Base-by-base conservation (phyloP, 2,329 filamentous ascomycete species). In the Colletotrichum destructivum region DNA sequence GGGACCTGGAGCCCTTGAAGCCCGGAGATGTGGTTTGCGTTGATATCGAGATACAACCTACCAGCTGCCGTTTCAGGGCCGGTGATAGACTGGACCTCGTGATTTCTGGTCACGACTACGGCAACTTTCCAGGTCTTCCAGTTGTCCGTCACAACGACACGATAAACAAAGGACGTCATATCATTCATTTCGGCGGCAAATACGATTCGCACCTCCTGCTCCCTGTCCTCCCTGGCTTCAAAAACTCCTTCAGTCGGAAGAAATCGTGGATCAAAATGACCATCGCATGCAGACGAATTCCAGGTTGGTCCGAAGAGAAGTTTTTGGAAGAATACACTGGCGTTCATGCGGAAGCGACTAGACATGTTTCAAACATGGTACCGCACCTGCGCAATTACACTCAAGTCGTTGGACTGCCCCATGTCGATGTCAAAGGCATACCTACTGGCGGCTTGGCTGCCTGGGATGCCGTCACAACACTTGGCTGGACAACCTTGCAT, bases 391-490 rank as follows among this genome's bases (percentile, higher is more conserved):
- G 56, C 0, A 66, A 60, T 1, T 66, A 66, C 23, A 66, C 64
- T 8, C 64, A 66, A 35, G 12, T 52, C 2, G 38, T 66, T 18
- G 55, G 46, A 5, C 9, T 52, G 1, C 64, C 64, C 11, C 35
- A 56, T 21, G 18, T 4, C 54, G 7, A 21, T 40, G 6, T 54
- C 38, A 4, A 26, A 13, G 15, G 40, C 3, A 11, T 66, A 0
- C 64, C 64, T 0, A 9, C 42, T 8, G 64, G 64, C 3, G 64
- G 64, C 6, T 47, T n/a, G 9, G 23, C 38, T 0, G 21, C 38
- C 0, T 66, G 56, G 56, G 64, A 66, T 16, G 47, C 57, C 35
- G 64, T 46, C 6, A 44, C 64, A 9, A 66, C 56, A 8, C 64
- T 66, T 9, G 64, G 57, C 4, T 66, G 55, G 56, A 62, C 64